Conservation (phyloP, 306 rosid genomes). For the Quillaja saponaria region DNA sequence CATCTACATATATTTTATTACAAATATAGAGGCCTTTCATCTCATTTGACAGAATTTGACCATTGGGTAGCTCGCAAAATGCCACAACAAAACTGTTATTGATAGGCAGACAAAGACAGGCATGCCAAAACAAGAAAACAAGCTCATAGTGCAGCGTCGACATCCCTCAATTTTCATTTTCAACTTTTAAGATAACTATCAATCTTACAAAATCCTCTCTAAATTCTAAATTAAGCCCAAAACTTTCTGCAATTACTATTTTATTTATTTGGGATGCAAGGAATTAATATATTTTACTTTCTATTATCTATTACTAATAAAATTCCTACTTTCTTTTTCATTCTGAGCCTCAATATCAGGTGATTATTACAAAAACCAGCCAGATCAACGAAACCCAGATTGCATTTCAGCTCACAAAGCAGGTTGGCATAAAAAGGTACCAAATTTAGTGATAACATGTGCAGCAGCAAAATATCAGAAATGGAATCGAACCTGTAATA, state of each 20-base stretch:
- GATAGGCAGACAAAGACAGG: background rate
- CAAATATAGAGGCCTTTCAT: background rate
- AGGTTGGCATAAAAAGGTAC: conserved; percentile 7
- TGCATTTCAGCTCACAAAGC: background rate
- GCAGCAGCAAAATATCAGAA: background rate
- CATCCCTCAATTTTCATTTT: conserved; percentile 5
- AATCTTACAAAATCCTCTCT: conserved; percentile 5
- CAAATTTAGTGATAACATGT: conserved; percentile 5
- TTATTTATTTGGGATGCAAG: background rate
- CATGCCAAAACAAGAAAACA: background rate
- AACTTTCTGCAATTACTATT: conserved; percentile 3
- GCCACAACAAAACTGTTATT: background rate
- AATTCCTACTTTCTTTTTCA: background rate
- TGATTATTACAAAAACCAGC: background rate
- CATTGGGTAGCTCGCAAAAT: conserved; percentile 7
- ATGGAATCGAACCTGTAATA: conserved; percentile 36
- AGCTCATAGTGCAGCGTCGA: conserved; percentile 3
- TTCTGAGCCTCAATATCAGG: conserved; percentile 10
- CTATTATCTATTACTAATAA: background rate
- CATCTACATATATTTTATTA: background rate
- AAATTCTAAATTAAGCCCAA: background rate
- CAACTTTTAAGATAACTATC: conserved; percentile 1
- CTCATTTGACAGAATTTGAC: conserved; percentile 8
- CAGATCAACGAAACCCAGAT: conserved; percentile 6
- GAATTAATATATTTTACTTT: no score